Conservation (phyloP, 345 rosid genomes). For the Pistacia integerrima region DNA sequence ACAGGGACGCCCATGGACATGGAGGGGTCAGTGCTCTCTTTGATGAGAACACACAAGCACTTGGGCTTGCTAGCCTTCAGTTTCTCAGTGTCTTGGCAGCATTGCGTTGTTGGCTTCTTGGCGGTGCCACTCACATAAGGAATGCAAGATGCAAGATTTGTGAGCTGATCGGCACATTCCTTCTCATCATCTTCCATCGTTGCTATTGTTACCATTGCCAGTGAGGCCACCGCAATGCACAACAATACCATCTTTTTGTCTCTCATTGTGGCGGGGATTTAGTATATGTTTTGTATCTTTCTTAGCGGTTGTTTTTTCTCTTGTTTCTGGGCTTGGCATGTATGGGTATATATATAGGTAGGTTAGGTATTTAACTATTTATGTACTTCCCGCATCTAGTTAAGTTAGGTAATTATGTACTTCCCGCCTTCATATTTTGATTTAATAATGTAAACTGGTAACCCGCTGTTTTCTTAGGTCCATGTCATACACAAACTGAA, state of each 20-base stretch:
- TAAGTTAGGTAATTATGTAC: too few species aligned
- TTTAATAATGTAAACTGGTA: too few species aligned
- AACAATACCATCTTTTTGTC: slow-evolving; percentile 15
- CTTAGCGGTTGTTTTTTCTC: not conserved
- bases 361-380: not conserved
- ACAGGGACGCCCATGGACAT: slow-evolving; percentile 46
- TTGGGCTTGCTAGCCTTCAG: slow-evolving; percentile 28
- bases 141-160: too few species aligned
- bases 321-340: not conserved
- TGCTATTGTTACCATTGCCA: slow-evolving; percentile 16
- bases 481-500: too few species aligned
- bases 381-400: not conserved
- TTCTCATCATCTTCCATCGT: not conserved
- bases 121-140: too few species aligned
- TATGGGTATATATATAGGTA: slow-evolving; percentile 1
- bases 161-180: too few species aligned
- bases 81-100: too few species aligned
- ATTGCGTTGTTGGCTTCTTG: too few species aligned
- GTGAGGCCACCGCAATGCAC: slow-evolving; percentile 16
- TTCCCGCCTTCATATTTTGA: too few species aligned
- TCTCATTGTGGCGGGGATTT: not conserved
- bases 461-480: too few species aligned
- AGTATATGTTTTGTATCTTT: not conserved
- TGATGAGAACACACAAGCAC: slow-evolving; percentile 45
- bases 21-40: slow-evolving; percentile 47